Evolutionary conservation across 2,329 filamentous ascomycete genomes (phyloP).

Genomic region (Cytospora schulzeri): DNA sequence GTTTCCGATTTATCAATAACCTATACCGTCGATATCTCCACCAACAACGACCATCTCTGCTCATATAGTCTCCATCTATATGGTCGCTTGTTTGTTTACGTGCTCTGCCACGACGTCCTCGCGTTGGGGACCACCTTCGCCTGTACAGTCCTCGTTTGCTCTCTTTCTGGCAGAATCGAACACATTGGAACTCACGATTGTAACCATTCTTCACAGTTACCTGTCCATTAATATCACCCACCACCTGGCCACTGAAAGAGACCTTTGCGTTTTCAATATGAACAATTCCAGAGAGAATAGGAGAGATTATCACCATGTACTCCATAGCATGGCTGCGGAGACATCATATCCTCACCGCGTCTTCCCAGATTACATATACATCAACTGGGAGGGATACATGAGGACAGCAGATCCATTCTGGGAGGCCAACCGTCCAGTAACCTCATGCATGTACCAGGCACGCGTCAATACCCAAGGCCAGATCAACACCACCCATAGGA

Average conservation of each 20-base stretch:
- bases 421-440: constrained; percentile 6
- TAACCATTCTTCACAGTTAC: not conserved
- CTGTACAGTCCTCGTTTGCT: not conserved
- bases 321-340: not conserved
- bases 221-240: not conserved
- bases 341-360: not conserved
- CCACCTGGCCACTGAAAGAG: not conserved
- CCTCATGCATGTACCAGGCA: constrained; percentile 14
- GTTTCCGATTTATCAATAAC: not conserved
- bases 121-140: not conserved
- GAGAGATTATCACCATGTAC: not conserved
- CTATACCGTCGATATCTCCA: not conserved
- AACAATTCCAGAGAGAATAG: not conserved
- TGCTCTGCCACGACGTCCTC: not conserved
- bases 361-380: constrained; percentile 19
- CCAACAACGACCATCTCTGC: not conserved
- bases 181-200: not conserved
- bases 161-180: not conserved
- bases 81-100: not conserved
- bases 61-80: not conserved
- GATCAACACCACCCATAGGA: constrained; percentile 6
- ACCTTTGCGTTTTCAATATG: not conserved
- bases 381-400: constrained; percentile 9
- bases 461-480: not conserved
- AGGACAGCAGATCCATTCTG: constrained; percentile 10